These are phyloP conservation scores for Kwoniella europaea DNA, from an alignment of 768 basidiomycete species.

Conservation along the genomic window DNA sequence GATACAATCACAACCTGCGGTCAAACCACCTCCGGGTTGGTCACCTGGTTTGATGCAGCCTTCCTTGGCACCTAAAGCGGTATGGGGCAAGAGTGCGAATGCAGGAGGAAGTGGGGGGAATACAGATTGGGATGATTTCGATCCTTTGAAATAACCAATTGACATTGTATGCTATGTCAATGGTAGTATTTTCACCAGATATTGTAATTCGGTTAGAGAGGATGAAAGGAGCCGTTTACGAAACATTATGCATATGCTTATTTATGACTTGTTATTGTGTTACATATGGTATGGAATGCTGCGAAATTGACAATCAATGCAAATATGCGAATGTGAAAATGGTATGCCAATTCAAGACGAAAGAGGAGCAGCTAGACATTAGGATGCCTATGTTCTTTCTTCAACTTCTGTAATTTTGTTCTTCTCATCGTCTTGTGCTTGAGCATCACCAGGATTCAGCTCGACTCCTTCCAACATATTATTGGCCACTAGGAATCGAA, in stretches of 20 bases:
- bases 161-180: background rate
- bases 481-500: slow-evolving; percentile 86
- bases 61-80: slow-evolving; percentile 36
- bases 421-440: slow-evolving; percentile 49
- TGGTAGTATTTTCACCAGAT: too few relatives aligned
- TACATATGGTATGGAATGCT: background rate
- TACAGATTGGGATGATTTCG: slow-evolving; percentile 55
- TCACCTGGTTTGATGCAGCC: slow-evolving; percentile 51
- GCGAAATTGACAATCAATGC: too few relatives aligned
- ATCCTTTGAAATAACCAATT: slow-evolving; percentile 49
- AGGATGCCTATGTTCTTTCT: background rate
- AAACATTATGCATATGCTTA: background rate
- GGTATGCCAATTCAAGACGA: background rate
- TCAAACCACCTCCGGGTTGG: slow-evolving; percentile 45
- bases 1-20: too few relatives aligned
- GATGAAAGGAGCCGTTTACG: background rate
- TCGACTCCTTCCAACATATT: slow-evolving; percentile 83
- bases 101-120: slow-evolving; percentile 21
- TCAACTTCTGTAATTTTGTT: slow-evolving; percentile 25
- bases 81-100: slow-evolving; percentile 24
- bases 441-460: slow-evolving; percentile 75
- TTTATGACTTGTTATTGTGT: background rate
- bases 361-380: too few relatives aligned
- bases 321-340: background rate
- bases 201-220: too few relatives aligned